Conservation (phyloP, 768 basidiomycete genomes). For the Rhizopogon vinicolor region DNA sequence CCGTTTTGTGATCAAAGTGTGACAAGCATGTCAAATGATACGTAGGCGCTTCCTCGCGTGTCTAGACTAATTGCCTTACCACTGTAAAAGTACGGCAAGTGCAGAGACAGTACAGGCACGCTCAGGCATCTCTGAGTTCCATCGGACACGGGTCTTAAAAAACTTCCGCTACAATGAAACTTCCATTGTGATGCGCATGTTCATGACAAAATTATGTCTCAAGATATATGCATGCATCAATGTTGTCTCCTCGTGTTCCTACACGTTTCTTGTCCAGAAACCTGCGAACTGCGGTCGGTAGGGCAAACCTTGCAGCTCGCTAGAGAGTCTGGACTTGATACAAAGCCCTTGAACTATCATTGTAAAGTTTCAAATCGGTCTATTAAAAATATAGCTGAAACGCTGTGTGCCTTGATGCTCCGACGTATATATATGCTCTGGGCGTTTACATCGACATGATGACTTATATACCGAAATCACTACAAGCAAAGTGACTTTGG, state of each 20-base stretch:
- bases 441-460: background rate
- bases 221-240: background rate
- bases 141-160: slow-evolving; percentile 1
- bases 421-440: background rate
- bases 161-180: slow-evolving; percentile 22
- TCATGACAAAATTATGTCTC: slow-evolving; percentile 3
- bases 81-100: background rate
- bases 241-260: background rate
- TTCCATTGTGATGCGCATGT: slow-evolving; percentile 36
- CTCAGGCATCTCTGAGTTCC: slow-evolving; percentile 4
- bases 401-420: background rate
- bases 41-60: background rate
- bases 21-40: background rate
- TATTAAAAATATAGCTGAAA: background rate
- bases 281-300: background rate
- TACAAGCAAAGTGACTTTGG: background rate
- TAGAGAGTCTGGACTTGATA: background rate
- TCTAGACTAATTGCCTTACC: background rate
- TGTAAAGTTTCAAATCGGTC: background rate
- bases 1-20: background rate
- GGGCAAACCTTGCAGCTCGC: background rate
- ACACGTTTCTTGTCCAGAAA: background rate
- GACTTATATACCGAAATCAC: background rate
- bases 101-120: background rate
- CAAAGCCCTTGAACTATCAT: background rate